Conservation (phyloP, 805 yeast genomes). For the Starmerella apicola region DNA sequence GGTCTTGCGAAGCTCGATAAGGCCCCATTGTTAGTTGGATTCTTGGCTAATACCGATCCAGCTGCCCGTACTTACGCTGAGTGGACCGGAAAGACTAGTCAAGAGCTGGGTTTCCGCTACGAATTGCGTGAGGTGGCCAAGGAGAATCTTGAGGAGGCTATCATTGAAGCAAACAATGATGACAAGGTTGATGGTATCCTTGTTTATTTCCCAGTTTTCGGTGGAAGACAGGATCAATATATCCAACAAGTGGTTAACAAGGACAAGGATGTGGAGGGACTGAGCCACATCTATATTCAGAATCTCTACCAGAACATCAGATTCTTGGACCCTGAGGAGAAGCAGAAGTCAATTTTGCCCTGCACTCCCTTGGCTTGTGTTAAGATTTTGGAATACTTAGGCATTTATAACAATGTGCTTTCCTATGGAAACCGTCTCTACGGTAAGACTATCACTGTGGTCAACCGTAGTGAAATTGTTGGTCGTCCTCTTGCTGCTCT, state of each 20-base stretch:
- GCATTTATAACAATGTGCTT: constrained; percentile 69
- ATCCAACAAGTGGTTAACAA: constrained; percentile 84
- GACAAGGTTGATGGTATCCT: constrained; percentile 75
- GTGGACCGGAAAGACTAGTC: constrained; percentile 89
- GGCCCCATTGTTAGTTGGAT: constrained; percentile 74
- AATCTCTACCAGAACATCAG: constrained; percentile 91
- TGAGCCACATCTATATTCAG: constrained; percentile 80
- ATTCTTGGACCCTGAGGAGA: constrained; percentile 53
- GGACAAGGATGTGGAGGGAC: constrained; percentile 92
- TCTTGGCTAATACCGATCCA: constrained; percentile 85
- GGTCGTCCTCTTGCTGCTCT: constrained; percentile 95
- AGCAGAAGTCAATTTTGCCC: constrained; percentile 77
- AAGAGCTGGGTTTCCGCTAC: constrained; percentile 72
- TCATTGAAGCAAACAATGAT: constrained; percentile 72
- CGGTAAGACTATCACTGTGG: constrained; percentile 83
- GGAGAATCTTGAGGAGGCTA: constrained; percentile 73
- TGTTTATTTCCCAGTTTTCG: constrained; percentile 96
- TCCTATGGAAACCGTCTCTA: constrained; percentile 85
- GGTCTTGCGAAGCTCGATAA: constrained; percentile 42
- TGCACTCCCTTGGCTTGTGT: constrained; percentile 95
- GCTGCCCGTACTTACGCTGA: constrained; percentile 91
- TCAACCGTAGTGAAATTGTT: constrained; percentile 91
- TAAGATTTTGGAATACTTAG: constrained; percentile 79
- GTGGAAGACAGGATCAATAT: constrained; percentile 89
- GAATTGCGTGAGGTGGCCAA: constrained; percentile 62